Evolutionary conservation across 306 rosid genomes (phyloP).

Genomic region (Cucurbita maxima): DNA sequence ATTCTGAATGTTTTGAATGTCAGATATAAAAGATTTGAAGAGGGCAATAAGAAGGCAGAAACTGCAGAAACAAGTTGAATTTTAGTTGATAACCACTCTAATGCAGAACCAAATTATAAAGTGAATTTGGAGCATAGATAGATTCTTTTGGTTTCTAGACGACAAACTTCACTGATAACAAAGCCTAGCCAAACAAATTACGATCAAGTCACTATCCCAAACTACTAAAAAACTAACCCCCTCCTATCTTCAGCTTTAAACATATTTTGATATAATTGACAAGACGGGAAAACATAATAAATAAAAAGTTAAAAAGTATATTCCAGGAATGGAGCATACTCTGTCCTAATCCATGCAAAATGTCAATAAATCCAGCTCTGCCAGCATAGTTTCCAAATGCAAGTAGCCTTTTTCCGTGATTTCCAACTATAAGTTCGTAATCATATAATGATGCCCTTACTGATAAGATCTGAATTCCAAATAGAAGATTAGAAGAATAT

Average conservation of each 20-base stretch:
- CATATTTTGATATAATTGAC: neutral
- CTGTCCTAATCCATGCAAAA: conserved; percentile 65
- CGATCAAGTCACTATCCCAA: neutral
- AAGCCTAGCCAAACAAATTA: neutral
- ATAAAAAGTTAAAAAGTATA: neutral
- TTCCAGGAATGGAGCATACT: conserved; percentile 30
- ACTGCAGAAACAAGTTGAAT: neutral
- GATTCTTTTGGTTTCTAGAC: neutral
- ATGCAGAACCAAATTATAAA: neutral
- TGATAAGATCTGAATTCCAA: conserved; percentile 38
- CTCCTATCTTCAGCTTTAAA: neutral
- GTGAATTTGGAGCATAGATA: neutral
- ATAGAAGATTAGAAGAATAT: neutral
- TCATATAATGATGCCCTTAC: conserved; percentile 70
- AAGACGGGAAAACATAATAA: neutral
- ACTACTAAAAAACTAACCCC: neutral
- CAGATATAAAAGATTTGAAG: neutral
- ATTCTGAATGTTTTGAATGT: neutral
- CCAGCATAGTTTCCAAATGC: conserved; percentile 94
- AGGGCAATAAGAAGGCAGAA: neutral
- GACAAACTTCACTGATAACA: neutral
- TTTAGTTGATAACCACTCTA: neutral
- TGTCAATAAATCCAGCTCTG: conserved; percentile 82
- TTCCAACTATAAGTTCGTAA: conserved; percentile 82
- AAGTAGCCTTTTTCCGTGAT: conserved; percentile 55